Conservation (phyloP, 768 basidiomycete genomes). For the Leccinum longicurvipes region DNA sequence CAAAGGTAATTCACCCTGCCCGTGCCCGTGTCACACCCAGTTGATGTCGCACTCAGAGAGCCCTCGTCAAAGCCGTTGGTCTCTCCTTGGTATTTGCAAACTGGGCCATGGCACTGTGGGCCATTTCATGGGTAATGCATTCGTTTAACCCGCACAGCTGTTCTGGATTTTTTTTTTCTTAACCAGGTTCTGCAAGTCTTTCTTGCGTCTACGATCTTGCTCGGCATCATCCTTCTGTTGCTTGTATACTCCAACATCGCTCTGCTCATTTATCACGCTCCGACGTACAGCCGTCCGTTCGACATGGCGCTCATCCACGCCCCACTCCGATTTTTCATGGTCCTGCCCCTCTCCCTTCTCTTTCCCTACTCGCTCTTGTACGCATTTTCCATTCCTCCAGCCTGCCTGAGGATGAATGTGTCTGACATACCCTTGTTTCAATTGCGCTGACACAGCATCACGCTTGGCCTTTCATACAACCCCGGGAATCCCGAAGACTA, state of each 20-base stretch:
- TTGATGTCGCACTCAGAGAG: slow-evolving; percentile 39
- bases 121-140: slow-evolving; percentile 61
- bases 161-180: not conserved
- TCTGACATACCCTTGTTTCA: not conserved
- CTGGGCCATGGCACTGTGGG: slow-evolving; percentile 78
- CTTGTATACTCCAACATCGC: slow-evolving; percentile 79
- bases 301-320: slow-evolving; percentile 86
- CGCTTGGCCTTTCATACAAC: slow-evolving; percentile 59
- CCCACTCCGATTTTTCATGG: slow-evolving; percentile 67
- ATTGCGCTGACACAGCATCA: slow-evolving; percentile 46
- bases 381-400: not conserved
- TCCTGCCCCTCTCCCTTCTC: slow-evolving; percentile 49
- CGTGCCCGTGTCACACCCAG: not conserved
- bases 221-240: slow-evolving; percentile 65
- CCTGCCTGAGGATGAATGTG: not conserved
- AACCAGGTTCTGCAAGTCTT: slow-evolving; percentile 72
- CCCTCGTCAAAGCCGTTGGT: slow-evolving; percentile 78
- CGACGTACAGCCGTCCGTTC: slow-evolving; percentile 56
- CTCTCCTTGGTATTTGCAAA: slow-evolving; percentile 73
- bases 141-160: fast-evolving
- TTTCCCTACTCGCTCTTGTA: slow-evolving; percentile 57
- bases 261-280: slow-evolving; percentile 69
- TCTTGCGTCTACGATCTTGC: slow-evolving; percentile 67
- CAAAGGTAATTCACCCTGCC: slow-evolving; percentile 50
- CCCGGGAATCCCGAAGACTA: slow-evolving; percentile 52